Percentiles rank a stretch among this genome's conserved stretches.
Evolutionary conservation across 2,329 filamentous ascomycete species (phyloP).

Genomic region (Phyllachora maydis): DNA sequence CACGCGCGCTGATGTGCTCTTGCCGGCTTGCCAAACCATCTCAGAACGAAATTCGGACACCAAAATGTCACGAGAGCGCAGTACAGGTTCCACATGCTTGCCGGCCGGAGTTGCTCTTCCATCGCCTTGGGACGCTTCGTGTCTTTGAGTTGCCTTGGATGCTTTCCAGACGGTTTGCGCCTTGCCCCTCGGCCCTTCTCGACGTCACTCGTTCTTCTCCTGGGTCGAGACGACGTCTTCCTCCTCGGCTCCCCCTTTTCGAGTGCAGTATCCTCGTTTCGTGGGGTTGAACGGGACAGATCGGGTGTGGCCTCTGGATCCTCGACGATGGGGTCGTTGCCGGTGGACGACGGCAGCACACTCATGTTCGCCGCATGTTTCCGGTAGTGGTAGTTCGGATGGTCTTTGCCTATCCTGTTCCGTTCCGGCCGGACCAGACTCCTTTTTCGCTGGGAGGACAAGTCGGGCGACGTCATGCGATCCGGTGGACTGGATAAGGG

Average conservation of each 20-base stretch:
- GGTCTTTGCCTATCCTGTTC: slow-evolving; percentile 62
- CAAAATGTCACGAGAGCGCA: slow-evolving; percentile 89
- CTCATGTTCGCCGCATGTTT: slow-evolving; percentile 90
- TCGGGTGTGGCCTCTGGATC: slow-evolving; percentile 47
- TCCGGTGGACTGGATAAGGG: slow-evolving; percentile 29
- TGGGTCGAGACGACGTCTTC: slow-evolving; percentile 10
- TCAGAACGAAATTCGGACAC: slow-evolving; percentile 68
- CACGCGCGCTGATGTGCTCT: slow-evolving; percentile 82
- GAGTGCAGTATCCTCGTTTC: slow-evolving; percentile 20
- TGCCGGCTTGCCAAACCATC: slow-evolving; percentile 66
- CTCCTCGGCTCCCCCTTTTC: slow-evolving; percentile 19
- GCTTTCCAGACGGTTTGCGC: slow-evolving; percentile 20
- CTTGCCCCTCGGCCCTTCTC: slow-evolving; percentile 16
- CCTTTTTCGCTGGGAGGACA: slow-evolving; percentile 45
- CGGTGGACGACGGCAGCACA: slow-evolving; percentile 75
- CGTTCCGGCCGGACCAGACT: slow-evolving; percentile 82
- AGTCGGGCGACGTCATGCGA: slow-evolving; percentile 10
- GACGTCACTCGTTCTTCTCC: slow-evolving; percentile 14
- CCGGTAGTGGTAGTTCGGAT: slow-evolving; percentile 90
- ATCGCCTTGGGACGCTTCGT: slow-evolving; percentile 25
- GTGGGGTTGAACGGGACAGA: slow-evolving; percentile 20
- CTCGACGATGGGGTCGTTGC: slow-evolving; percentile 74
- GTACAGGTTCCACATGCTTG: slow-evolving; percentile 88
- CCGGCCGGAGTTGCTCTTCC: slow-evolving; percentile 53
- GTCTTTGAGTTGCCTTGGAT: slow-evolving; percentile 44